phyloP scores from a whole-genome alignment of 2,329 filamentous ascomycete species.

The Colletotrichum eleusines region DNA sequence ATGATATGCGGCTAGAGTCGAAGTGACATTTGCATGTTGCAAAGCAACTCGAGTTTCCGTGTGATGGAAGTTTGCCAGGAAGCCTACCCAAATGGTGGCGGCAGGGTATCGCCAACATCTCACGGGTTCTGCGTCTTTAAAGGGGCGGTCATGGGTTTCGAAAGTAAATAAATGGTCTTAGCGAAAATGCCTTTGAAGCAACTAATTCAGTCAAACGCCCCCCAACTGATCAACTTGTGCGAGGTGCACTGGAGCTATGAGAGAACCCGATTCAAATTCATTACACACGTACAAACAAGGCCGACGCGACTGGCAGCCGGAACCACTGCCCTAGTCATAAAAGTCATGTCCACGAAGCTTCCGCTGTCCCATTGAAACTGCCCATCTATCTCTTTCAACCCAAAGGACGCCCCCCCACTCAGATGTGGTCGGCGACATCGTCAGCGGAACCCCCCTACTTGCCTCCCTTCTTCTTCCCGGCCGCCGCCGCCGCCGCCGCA shows the following conservation, averaged over 20 bases:
- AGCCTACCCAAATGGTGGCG: not conserved
- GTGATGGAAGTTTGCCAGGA: not conserved
- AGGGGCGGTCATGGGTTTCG: not conserved
- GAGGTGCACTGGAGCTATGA: not conserved
- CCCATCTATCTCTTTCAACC: not conserved
- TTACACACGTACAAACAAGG: not conserved
- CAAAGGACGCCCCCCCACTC: not conserved
- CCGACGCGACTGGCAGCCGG: not conserved
- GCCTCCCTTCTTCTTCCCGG: conserved; percentile 5
- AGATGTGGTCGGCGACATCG: not conserved
- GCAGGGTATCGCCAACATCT: not conserved
- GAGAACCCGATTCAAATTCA: not conserved
- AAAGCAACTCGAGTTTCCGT: not conserved
- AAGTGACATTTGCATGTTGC: not conserved
- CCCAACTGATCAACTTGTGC: not conserved
- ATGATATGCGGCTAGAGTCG: not conserved
- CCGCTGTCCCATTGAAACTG: not conserved
- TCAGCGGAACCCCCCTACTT: conserved; percentile 16
- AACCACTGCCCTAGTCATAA: not conserved
- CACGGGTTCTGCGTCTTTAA: not conserved
- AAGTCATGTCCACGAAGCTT: not conserved
- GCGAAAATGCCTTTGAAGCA: not conserved
- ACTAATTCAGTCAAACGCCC: not conserved
- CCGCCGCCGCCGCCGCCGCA: not conserved
- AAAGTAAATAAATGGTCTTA: not conserved